Base-by-base conservation (phyloP, 2,329 filamentous ascomycete genomes). In the Cryphonectria japonica region DNA sequence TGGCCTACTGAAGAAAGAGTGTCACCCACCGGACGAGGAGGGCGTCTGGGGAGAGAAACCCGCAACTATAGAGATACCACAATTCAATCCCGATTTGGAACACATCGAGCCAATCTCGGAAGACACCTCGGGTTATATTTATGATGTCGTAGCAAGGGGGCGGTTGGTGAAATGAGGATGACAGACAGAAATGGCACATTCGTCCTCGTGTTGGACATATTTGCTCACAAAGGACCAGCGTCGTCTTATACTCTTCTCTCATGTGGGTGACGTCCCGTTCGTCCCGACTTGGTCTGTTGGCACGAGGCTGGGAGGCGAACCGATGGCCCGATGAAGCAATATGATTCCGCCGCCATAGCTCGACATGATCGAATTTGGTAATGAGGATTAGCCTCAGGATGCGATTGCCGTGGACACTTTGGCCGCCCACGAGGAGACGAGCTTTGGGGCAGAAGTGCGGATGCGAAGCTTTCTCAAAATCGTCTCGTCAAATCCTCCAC, bases 61-160 rank as follows among this genome's bases (percentile, higher is more conserved):
- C 11, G 26, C 14, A 16, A 50, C 43, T 13, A 46, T 65, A 46
- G 63, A 65, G 63, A 65, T 65, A 65, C 63, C 63, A 65, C 14
- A 61, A 61, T 37, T 39, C 63, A 65, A 34, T 52, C 32, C 43
- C 43, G 34, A 50, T 34, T 13, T 22, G 41, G 29, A n/a, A 16
- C 14, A 32, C 52, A 3, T 32, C 13, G 6, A 32, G 26, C 13
- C 52, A 57, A 16, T 7, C 14, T 29, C 26, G 26, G n/a, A 57
- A 57, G 13, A 16, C 13, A 32, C 8, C 29, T 59, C 26, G 54
- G 26, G 14, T 3, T 32, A 7, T 19, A 6, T 59, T 32, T 7
- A 32, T 59, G 29, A 14, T 16, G 14, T 29, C 13, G 26, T 59
- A 26, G 13, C 13, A 19, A 59, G 54, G 29, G 32, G 54, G 54